These are phyloP conservation scores for Globisporangium mamillatum DNA, from an alignment of 352 stramenopile species.

Conservation along the genomic window DNA sequence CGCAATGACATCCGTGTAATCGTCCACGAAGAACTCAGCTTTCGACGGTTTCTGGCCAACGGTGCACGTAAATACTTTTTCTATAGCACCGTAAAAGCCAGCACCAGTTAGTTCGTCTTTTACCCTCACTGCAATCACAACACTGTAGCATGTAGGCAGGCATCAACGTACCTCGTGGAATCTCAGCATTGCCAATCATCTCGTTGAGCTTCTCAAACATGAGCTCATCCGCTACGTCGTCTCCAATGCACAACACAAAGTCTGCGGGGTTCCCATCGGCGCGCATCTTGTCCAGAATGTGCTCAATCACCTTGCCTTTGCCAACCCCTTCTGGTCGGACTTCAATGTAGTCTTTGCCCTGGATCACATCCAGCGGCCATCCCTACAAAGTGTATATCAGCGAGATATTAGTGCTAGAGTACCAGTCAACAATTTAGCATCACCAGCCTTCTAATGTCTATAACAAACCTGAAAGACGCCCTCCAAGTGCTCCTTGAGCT, in stretches of 20 bases:
- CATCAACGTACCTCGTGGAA: conserved; percentile 39
- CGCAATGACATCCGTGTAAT: conserved; percentile 93
- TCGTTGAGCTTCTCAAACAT: conserved; percentile 91
- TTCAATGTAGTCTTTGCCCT: conserved; percentile 97
- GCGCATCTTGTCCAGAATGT: conserved; percentile 87
- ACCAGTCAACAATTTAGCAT: neutral
- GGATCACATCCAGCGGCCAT: conserved; percentile 76
- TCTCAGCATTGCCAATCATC: conserved; percentile 34
- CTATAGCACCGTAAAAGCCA: conserved; percentile 13
- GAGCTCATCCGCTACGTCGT: conserved; percentile 98
- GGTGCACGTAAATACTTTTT: conserved; percentile 93
- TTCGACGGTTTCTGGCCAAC: conserved; percentile 98
- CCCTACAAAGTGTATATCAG: conserved; percentile 13
- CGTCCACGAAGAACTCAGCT: conserved; percentile 95
- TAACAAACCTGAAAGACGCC: conserved; percentile 73
- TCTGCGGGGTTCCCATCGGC: conserved; percentile 80
- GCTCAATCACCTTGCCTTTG: conserved; percentile 94
- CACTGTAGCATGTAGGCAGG: neutral
- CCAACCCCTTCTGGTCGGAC: conserved; percentile 96
- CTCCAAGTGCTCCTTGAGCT: conserved; percentile 97
- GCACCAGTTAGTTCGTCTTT: neutral
- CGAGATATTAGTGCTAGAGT: neutral
- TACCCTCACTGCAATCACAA: neutral
- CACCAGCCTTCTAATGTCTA: neutral
- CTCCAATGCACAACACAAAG: conserved; percentile 96